Evolutionary conservation across 805 yeast genomes (phyloP).

Genomic region (Zygosaccharomyces rouxii): DNA sequence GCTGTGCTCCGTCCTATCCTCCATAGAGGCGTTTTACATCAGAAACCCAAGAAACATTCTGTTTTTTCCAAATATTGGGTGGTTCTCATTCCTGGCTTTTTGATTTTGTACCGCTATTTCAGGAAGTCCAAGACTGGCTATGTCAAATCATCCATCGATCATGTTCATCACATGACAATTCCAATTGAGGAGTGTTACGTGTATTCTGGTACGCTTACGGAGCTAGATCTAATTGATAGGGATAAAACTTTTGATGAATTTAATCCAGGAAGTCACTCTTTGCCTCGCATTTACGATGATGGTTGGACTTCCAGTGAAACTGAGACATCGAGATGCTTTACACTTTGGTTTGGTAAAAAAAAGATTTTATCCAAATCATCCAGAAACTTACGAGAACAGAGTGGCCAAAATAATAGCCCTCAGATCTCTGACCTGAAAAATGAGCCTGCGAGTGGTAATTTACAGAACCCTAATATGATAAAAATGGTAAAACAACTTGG

Average conservation of each 20-base stretch:
- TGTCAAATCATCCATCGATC: constrained; percentile 45
- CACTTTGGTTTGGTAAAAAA: constrained; percentile 76
- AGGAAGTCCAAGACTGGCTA: constrained; percentile 45
- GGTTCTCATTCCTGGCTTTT: constrained; percentile 64
- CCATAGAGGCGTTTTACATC: constrained; percentile 62
- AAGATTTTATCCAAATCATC: constrained; percentile 38
- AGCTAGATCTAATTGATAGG: constrained; percentile 48
- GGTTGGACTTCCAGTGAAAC: constrained; percentile 84
- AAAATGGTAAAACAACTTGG: constrained; percentile 52
- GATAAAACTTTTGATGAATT: constrained; percentile 43
- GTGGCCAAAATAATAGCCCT: neutral
- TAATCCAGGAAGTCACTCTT: constrained; percentile 50
- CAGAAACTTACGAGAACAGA: constrained; percentile 6
- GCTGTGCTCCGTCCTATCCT: constrained; percentile 58
- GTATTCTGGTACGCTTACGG: constrained; percentile 64
- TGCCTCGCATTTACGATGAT: constrained; percentile 73
- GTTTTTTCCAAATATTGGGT: constrained; percentile 59
- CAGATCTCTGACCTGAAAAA: neutral
- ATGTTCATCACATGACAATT: constrained; percentile 51
- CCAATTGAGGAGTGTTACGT: constrained; percentile 67
- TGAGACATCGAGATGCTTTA: constrained; percentile 70
- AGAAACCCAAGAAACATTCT: constrained; percentile 65
- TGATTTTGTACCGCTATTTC: constrained; percentile 53
- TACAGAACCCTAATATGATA: constrained; percentile 12
- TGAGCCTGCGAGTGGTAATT: constrained; percentile 4